These are phyloP conservation scores for Mycocentrospora acerina DNA, from an alignment of 2,329 filamentous ascomycete genomes.

Conservation along the genomic window DNA sequence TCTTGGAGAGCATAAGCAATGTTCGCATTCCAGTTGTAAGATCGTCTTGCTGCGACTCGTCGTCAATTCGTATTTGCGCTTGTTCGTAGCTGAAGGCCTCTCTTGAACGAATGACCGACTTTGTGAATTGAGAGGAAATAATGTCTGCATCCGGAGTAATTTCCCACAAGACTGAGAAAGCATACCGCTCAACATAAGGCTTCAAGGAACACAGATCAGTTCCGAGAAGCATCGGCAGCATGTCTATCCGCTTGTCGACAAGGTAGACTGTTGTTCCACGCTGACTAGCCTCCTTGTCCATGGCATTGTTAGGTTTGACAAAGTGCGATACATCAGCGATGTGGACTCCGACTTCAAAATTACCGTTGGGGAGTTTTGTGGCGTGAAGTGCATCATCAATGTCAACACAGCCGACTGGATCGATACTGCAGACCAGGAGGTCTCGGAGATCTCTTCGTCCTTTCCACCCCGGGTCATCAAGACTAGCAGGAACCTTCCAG, in stretches of 20 bases:
- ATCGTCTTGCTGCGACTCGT: conserved; percentile 81
- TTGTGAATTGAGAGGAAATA: conserved; percentile 83
- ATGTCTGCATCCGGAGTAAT: conserved; percentile 82
- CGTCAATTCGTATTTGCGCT: conserved; percentile 91
- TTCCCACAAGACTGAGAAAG: conserved; percentile 68
- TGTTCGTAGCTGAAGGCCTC: conserved; percentile 98
- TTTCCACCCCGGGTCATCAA: conserved; percentile 82
- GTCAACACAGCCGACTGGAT: conserved; percentile 93
- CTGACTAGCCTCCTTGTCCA: conserved; percentile 93
- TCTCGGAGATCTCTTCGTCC: conserved; percentile 80
- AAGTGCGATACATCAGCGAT: conserved; percentile 99
- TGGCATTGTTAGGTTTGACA: conserved; percentile 93
- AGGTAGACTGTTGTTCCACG: conserved; percentile 96
- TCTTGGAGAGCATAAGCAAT: conserved; percentile 85
- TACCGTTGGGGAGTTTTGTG: conserved; percentile 80
- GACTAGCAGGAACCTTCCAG: conserved; percentile 84
- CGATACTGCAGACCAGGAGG: conserved; percentile 93
- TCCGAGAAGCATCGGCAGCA: conserved; percentile 94
- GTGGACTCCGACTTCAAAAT: conserved; percentile 94
- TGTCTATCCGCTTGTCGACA: conserved; percentile 98
- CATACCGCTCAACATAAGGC: conserved; percentile 83
- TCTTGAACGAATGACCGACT: conserved; percentile 94
- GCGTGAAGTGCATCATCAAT: conserved; percentile 98
- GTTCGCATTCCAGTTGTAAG: conserved; percentile 87
- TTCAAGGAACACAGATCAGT: conserved; percentile 96